Percentiles rank a stretch among this genome's conserved stretches.
Conservation (phyloP, 2,329 filamentous ascomycete genomes). For the Alternaria burnsii region DNA sequence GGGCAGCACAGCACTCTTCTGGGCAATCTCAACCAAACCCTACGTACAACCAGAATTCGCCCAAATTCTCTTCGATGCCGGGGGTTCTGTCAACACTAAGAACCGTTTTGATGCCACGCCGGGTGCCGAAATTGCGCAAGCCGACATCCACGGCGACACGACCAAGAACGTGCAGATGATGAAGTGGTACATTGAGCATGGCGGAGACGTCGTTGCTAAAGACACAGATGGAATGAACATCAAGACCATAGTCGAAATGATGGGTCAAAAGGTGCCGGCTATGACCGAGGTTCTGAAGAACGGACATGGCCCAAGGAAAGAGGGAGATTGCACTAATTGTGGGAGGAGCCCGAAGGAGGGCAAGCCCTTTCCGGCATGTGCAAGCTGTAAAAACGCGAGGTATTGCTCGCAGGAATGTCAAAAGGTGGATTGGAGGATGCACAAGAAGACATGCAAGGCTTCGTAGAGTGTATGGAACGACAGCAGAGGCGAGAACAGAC, state of each 20-base stretch:
- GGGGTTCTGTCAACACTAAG: slow-evolving; percentile 20
- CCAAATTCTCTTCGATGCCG: slow-evolving; percentile 27
- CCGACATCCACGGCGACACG: slow-evolving; percentile 20
- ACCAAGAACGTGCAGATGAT: slow-evolving; percentile 23
- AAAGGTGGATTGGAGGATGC: slow-evolving; percentile 27
- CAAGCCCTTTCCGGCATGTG: slow-evolving; percentile 12
- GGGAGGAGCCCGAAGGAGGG: slow-evolving; percentile 15
- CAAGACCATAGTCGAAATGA: slow-evolving; percentile 23
- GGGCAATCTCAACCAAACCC: slow-evolving; percentile 26
- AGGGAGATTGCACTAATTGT: slow-evolving; percentile 21
- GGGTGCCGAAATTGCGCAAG: slow-evolving; percentile 23
- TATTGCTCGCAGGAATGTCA: slow-evolving; percentile 27
- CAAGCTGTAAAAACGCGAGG: slow-evolving; percentile 20
- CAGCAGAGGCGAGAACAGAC: background rate
- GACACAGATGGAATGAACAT: slow-evolving; percentile 28
- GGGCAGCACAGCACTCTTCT: slow-evolving; percentile 24
- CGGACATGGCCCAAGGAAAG: slow-evolving; percentile 14
- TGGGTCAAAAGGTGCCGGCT: slow-evolving; percentile 17
- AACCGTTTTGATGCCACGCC: slow-evolving; percentile 21
- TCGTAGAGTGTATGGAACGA: background rate
- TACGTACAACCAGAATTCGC: slow-evolving; percentile 22
- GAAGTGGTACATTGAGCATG: slow-evolving; percentile 28
- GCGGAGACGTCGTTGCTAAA: slow-evolving; percentile 26
- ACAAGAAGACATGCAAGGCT: slow-evolving; percentile 22
- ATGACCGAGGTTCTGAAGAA: slow-evolving; percentile 15